Conservation (phyloP, 2,329 filamentous ascomycete species). For the Sarocladium kiliense region DNA sequence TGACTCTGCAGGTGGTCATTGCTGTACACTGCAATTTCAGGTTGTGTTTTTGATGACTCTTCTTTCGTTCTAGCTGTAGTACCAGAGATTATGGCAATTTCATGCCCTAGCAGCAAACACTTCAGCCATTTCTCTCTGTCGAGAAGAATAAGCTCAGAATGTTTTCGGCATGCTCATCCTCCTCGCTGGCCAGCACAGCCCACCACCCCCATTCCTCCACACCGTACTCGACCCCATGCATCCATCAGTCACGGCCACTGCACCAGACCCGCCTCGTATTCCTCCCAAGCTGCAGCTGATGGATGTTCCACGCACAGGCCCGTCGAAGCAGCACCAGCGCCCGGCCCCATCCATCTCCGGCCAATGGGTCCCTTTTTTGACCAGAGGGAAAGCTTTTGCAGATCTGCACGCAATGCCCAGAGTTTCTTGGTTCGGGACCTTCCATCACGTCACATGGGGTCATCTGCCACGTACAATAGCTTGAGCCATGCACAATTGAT, state of each 20-base stretch:
- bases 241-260: neutral
- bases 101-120: neutral
- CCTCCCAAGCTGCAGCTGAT: slow-evolving; percentile 1
- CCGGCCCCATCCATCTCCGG: neutral
- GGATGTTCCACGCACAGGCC: slow-evolving; percentile 1
- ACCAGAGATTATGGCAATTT: neutral
- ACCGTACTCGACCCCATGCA: neutral
- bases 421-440: neutral
- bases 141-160: too few relatives aligned
- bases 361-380: neutral
- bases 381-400: neutral
- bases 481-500: too few relatives aligned
- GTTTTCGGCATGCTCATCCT: too few relatives aligned
- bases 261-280: slow-evolving; percentile 5
- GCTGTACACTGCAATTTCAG: neutral
- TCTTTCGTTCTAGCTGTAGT: too few relatives aligned
- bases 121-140: too few relatives aligned
- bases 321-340: neutral
- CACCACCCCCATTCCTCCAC: neutral
- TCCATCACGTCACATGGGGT: neutral
- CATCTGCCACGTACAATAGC: too few relatives aligned
- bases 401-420: neutral
- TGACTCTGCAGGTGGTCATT: neutral
- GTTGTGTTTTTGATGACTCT: neutral
- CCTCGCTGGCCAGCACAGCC: neutral